phyloP scores from a whole-genome alignment of 805 yeast species.

The Candida sakaeoensis region DNA sequence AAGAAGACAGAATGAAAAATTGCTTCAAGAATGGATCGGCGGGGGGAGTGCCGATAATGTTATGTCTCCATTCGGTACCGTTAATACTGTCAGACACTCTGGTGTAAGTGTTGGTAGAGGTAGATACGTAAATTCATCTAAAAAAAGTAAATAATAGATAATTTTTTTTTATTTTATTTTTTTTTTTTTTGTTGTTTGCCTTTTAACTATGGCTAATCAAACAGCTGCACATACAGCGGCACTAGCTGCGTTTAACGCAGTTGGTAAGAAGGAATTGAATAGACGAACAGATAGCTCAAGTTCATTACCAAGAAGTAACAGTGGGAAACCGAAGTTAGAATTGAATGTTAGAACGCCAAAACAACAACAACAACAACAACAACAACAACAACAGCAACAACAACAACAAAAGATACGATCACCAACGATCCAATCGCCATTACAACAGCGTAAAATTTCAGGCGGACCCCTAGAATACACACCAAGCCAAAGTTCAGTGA shows the following conservation, averaged over 20 bases:
- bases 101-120: conserved; percentile 86
- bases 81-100: conserved; percentile 39
- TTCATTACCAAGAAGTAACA: neutral
- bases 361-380: neutral
- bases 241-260: conserved; percentile 38
- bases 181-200: too few relatives aligned
- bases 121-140: conserved; percentile 69
- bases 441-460: neutral
- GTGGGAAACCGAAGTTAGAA: neutral
- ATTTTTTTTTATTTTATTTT: neutral
- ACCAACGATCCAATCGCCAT: neutral
- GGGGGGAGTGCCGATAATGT: conserved; percentile 89
- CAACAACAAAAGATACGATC: neutral
- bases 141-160: conserved; percentile 14
- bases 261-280: neutral
- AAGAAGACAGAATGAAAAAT: conserved; percentile 79
- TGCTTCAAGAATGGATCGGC: conserved; percentile 84
- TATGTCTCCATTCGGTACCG: conserved; percentile 72
- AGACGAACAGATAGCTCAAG: neutral
- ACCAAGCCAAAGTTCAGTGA: neutral
- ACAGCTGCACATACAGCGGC: conserved; percentile 40
- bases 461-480: neutral
- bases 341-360: neutral
- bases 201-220: neutral
- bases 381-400: neutral